Conservation (phyloP, 2,329 filamentous ascomycete species). For the Exophiala mesophila region DNA sequence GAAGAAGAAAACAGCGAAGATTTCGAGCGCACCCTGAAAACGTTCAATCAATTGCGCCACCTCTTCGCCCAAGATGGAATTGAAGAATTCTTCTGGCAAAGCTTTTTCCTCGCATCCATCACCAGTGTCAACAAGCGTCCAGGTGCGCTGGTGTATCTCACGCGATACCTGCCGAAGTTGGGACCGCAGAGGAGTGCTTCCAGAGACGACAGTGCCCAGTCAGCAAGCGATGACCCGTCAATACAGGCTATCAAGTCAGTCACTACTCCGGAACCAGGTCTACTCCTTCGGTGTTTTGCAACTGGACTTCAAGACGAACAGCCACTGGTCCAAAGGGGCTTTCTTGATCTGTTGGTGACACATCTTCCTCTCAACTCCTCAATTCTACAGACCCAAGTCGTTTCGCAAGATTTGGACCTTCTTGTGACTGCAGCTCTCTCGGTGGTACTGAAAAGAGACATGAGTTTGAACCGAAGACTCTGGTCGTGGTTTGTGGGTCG, state of each 20-base stretch:
- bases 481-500: slow-evolving; percentile 95
- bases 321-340: slow-evolving; percentile 86
- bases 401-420: slow-evolving; percentile 70
- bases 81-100: slow-evolving; percentile 96
- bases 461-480: slow-evolving; percentile 91
- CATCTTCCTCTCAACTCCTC: slow-evolving; percentile 80
- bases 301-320: slow-evolving; percentile 84
- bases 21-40: slow-evolving; percentile 78
- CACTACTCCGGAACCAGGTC: slow-evolving; percentile 81
- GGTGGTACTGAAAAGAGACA: slow-evolving; percentile 84
- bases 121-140: slow-evolving; percentile 80
- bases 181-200: slow-evolving; percentile 37
- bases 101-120: slow-evolving; percentile 87
- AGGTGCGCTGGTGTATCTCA: slow-evolving; percentile 81
- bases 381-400: slow-evolving; percentile 71
- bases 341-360: slow-evolving; percentile 84
- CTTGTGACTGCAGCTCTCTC: slow-evolving; percentile 77
- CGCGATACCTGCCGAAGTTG: slow-evolving; percentile 71
- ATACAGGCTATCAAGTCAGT: slow-evolving; percentile 59
- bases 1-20: slow-evolving; percentile 98
- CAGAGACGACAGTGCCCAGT: slow-evolving; percentile 34
- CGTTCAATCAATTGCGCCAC: slow-evolving; percentile 72
- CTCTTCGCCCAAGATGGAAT: slow-evolving; percentile 59
- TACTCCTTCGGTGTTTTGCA: slow-evolving; percentile 86
- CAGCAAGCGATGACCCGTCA: slow-evolving; percentile 36